A percentile compares a stretch with the other conserved stretches of the same genome.
Conservation (phyloP, 345 rosid genomes). For the Leavenworthia alabamica region DNA sequence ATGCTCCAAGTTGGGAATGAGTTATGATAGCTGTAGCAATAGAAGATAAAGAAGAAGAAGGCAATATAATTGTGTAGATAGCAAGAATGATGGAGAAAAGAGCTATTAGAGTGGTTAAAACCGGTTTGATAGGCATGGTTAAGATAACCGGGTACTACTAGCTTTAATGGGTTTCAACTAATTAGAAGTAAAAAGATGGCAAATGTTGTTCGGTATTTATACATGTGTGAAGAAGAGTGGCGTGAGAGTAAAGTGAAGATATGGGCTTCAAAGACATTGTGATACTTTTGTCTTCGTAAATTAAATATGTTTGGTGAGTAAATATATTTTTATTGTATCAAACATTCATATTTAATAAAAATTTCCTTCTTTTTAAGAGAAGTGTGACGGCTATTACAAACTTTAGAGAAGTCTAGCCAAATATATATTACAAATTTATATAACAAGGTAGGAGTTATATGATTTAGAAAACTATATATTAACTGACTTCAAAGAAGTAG, state of each 20-base stretch:
- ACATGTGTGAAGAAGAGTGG: slow-evolving; percentile 12
- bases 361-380: not conserved
- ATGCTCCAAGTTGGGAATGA: slow-evolving; percentile 12
- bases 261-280: slow-evolving; percentile 1
- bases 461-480: not conserved
- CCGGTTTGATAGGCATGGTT: slow-evolving; percentile 20
- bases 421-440: not conserved
- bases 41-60: not conserved
- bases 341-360: not conserved
- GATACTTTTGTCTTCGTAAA: not conserved
- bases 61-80: not conserved
- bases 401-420: not conserved
- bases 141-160: not conserved
- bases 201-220: slow-evolving; percentile 12
- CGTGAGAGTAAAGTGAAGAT: slow-evolving; percentile 25
- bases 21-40: slow-evolving; percentile 10
- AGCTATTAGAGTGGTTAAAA: not conserved
- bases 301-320: not conserved
- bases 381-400: not conserved
- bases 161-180: not conserved
- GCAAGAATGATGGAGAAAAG: slow-evolving; percentile 10
- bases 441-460: not conserved
- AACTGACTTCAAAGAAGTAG: not conserved
- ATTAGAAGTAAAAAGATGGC: not conserved
- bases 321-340: not conserved